Conservation (phyloP, 2,329 filamentous ascomycete genomes). For the Botryotinia convoluta region DNA sequence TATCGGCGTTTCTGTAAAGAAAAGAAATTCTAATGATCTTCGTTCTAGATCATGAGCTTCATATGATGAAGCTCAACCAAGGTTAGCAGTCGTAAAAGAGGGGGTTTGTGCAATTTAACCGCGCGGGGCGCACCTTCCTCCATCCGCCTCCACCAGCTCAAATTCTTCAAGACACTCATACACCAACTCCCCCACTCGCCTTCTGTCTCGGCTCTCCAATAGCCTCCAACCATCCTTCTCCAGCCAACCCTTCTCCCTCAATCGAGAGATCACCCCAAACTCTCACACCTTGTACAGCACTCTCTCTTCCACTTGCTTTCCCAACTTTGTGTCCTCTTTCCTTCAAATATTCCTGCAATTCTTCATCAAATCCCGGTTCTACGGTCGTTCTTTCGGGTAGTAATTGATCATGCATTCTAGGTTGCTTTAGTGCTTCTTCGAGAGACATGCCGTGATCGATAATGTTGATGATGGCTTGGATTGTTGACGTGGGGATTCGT, state of each 20-base stretch:
- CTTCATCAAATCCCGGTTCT: slow-evolving; percentile 67
- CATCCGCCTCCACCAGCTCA: background rate
- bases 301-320: slow-evolving; percentile 61
- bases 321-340: slow-evolving; percentile 68
- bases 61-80: background rate
- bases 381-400: slow-evolving; percentile 67
- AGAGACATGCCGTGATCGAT: slow-evolving; percentile 62
- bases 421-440: slow-evolving; percentile 59
- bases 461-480: slow-evolving; percentile 71
- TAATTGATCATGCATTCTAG: slow-evolving; percentile 79
- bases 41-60: background rate
- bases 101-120: slow-evolving; percentile 6
- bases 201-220: slow-evolving; percentile 72
- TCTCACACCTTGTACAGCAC: slow-evolving; percentile 69
- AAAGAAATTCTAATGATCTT: background rate
- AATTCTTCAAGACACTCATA: background rate
- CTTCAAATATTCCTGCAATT: slow-evolving; percentile 60
- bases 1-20: background rate
- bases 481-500: slow-evolving; percentile 76
- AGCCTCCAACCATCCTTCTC: slow-evolving; percentile 75
- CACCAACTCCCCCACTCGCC: slow-evolving; percentile 45
- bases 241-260: slow-evolving; percentile 71
- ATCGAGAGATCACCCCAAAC: slow-evolving; percentile 68
- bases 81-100: background rate
- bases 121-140: background rate